Evolutionary conservation across 768 basidiomycete species (phyloP), one percentile per base, ranked within the genome.

Genomic region (Suillus spraguei): DNA sequence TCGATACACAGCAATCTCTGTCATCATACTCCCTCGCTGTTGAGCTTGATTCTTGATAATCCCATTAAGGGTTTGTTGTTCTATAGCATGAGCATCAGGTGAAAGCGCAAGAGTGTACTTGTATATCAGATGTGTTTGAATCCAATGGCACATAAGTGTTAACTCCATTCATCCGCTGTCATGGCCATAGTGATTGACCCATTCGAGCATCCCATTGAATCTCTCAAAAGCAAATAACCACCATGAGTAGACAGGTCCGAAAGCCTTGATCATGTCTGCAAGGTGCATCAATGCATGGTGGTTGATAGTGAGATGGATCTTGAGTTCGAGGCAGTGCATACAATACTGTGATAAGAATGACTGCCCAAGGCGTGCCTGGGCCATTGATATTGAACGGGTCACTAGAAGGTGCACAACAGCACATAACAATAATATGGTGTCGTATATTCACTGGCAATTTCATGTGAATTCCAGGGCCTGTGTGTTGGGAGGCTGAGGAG

Each of bases 221-320:
- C 73, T 36, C 60, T 81, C 78, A 56, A 79, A 79, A 1, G 75
- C 64, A 47, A 73, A 80, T 38, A 74, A 73, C 17, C 75, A 62
- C 78, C 79, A 82, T 7, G 70, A 67, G 59, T 77, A 79, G 9
- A 69, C 70, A 0, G 80, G 79, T 1, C 80, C 78, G 64, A 77
- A 78, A 1, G 67, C 60, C 1, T 62, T 60, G 4, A 83, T 64
- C 16, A 74, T 65, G 4, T 70, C 65, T 0, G 65, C 64, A 28
- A 81, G 65, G 66, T 83, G 82, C 20, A 84, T 65, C 1, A 78
- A 63, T 4, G 79, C 56, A 63, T 83, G 83, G 8, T 82, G 80
- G 49, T 80, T 79, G 6, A 44, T 44, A 2, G 42, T 44, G 20
- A 44, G 42, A n/a, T 44, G 42, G 2, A 44, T 44, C 7, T 44